Evolutionary conservation across 169 alveolate genomes (phyloP).

Genomic region (Plasmodium relictum): DNA sequence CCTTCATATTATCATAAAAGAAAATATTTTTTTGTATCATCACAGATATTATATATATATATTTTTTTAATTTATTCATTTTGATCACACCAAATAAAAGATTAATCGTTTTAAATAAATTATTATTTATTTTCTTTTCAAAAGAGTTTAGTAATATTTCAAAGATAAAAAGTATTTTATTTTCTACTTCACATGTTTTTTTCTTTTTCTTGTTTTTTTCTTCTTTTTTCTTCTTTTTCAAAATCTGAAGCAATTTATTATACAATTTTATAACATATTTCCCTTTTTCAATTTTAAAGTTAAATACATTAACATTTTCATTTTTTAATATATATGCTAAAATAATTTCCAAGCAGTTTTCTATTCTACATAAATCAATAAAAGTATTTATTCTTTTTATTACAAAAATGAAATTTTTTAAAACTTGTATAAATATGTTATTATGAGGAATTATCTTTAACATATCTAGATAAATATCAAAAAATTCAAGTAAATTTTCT

Average conservation of each 20-base stretch:
- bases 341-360: constrained; percentile 46
- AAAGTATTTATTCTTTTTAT: constrained; percentile 2
- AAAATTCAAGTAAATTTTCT: constrained; percentile 13
- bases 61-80: constrained; percentile 20
- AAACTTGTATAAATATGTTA: constrained; percentile 22
- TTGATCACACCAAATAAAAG: constrained; percentile 26
- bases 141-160: constrained; percentile 45
- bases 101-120: constrained; percentile 34
- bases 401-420: constrained; percentile 40
- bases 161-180: constrained; percentile 31
- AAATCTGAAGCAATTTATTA: constrained; percentile 10
- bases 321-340: constrained; percentile 56
- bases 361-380: constrained; percentile 14
- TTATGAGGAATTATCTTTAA: constrained; percentile 44
- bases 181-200: constrained; percentile 16
- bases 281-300: constrained; percentile 17
- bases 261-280: constrained; percentile 30
- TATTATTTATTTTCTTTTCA: constrained; percentile 54
- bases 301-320: constrained; percentile 16
- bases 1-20: constrained; percentile 10
- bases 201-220: neutral
- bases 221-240: constrained; percentile 4
- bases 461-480: constrained; percentile 34
- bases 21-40: constrained; percentile 56
- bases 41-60: constrained; percentile 33